A percentile compares a stretch with the other conserved stretches of the same genome.
These are phyloP conservation scores for Rusavskia elegans DNA, from an alignment of 495 filamentous ascomycete species.

Conservation along the genomic window DNA sequence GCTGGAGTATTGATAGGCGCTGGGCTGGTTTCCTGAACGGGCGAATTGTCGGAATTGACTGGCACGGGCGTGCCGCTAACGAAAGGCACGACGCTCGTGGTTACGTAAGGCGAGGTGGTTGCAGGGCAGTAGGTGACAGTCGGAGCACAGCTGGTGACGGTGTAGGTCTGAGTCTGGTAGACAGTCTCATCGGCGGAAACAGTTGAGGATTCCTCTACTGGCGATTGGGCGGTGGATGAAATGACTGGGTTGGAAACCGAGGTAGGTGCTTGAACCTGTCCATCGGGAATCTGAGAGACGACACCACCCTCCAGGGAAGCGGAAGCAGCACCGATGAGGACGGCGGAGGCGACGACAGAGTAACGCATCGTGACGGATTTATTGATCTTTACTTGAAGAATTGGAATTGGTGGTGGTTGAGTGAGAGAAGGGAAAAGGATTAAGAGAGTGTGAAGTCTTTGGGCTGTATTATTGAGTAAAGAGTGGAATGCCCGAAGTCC, in stretches of 20 bases:
- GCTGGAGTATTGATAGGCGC: no score
- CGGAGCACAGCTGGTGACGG: conserved; percentile 43
- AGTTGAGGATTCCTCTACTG: neutral
- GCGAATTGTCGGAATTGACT: conserved; percentile 24
- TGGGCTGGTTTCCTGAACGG: conserved; percentile 10
- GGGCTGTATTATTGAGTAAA: conserved; percentile 21
- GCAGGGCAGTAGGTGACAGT: conserved; percentile 26
- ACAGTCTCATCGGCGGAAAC: conserved; percentile 23
- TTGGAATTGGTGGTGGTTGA: conserved; percentile 4
- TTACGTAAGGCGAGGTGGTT: conserved; percentile 6
- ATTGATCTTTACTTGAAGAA: conserved; percentile 12
- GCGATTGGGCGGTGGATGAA: neutral
- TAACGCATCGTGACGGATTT: conserved; percentile 39
- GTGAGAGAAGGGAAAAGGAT: conserved; percentile 14
- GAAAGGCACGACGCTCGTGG: neutral
- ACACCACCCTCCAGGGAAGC: conserved; percentile 3
- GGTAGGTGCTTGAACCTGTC: conserved; percentile 9
- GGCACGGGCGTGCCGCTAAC: neutral
- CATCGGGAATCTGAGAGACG: conserved; percentile 10
- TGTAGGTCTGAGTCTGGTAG: conserved; percentile 38
- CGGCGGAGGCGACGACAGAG: conserved; percentile 30
- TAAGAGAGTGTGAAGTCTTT: conserved; percentile 32
- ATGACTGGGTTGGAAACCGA: neutral
- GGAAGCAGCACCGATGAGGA: conserved; percentile 25
- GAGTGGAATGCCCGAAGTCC: conserved; percentile 41